Evolutionary conservation across 371 early-diverging fungal species (phyloP).

Genomic region (Lichtheimia corymbifera): DNA sequence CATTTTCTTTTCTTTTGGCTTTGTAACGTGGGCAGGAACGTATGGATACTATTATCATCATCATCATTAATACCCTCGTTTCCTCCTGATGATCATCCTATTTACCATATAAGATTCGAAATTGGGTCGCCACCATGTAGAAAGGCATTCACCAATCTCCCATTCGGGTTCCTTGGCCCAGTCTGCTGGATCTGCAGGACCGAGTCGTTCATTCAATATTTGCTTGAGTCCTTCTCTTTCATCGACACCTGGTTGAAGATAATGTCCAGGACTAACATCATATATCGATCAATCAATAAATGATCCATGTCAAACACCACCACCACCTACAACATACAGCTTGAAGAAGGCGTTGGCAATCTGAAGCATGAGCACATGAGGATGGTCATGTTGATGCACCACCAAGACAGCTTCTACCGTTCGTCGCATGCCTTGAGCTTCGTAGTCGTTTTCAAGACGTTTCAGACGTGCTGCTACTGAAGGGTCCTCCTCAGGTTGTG

Average conservation of each 20-base stretch:
- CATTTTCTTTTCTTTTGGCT: conserved; percentile 79
- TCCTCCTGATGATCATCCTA: not conserved
- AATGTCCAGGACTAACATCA: conserved; percentile 69
- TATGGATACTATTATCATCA: conserved; percentile 69
- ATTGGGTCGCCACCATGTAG: conserved; percentile 79
- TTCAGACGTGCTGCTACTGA: conserved; percentile 66
- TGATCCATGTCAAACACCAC: not conserved
- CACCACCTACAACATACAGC: conserved; percentile 41
- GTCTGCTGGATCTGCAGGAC: conserved; percentile 34
- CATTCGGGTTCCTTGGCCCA: conserved; percentile 53
- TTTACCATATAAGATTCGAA: conserved; percentile 77
- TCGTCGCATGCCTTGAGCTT: conserved; percentile 64
- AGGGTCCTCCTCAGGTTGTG: conserved; percentile 77
- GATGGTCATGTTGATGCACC: conserved; percentile 83
- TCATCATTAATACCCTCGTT: not conserved
- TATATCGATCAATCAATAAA: not conserved
- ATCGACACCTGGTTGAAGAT: conserved; percentile 71
- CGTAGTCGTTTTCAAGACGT: conserved; percentile 68
- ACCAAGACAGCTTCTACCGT: conserved; percentile 79
- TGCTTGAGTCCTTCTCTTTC: conserved; percentile 69
- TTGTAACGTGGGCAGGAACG: conserved; percentile 75
- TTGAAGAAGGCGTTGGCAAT: conserved; percentile 78
- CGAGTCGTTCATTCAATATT: conserved; percentile 58
- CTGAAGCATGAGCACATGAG: conserved; percentile 80
- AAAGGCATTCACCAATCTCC: conserved; percentile 74